phyloP scores from a whole-genome alignment of 2,329 filamentous ascomycete genomes.

The Gremmenia infestans region DNA sequence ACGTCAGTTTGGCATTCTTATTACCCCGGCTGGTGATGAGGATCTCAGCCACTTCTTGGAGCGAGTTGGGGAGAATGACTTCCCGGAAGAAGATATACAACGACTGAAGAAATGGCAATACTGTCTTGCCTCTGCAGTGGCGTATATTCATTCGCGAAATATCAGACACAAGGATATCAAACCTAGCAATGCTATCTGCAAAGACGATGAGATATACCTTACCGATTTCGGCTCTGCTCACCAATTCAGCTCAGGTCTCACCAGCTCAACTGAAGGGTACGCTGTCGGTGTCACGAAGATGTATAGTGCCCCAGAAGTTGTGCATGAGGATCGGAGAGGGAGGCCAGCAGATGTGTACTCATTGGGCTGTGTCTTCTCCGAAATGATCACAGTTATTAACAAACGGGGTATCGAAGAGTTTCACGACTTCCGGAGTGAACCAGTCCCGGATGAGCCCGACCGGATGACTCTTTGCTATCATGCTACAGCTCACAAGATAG shows the following conservation, averaged over 20 bases:
- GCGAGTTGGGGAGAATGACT: slow-evolving; percentile 13
- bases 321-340: slow-evolving; percentile 8
- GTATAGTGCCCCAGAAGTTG: slow-evolving; percentile 19
- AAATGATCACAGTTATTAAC: slow-evolving; percentile 14
- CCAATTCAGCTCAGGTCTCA: slow-evolving; percentile 13
- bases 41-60: slow-evolving; percentile 17
- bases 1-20: slow-evolving; percentile 14
- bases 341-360: slow-evolving; percentile 16
- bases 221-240: slow-evolving; percentile 17
- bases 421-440: slow-evolving; percentile 15
- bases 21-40: slow-evolving; percentile 15
- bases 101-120: slow-evolving; percentile 8
- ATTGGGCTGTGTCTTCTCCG: slow-evolving; percentile 15
- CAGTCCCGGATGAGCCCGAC: slow-evolving; percentile 11
- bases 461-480: slow-evolving; percentile 13
- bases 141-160: slow-evolving; percentile 14
- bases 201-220: slow-evolving; percentile 14
- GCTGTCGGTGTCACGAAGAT: slow-evolving; percentile 15
- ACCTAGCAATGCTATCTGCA: slow-evolving; percentile 17
- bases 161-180: slow-evolving; percentile 21
- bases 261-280: slow-evolving; percentile 15
- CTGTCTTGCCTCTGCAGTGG: slow-evolving; percentile 16
- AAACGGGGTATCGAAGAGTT: slow-evolving; percentile 13
- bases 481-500: slow-evolving; percentile 14
- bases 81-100: slow-evolving; percentile 8